Conservation (phyloP, 805 yeast genomes). For the Candida nemodendra region DNA sequence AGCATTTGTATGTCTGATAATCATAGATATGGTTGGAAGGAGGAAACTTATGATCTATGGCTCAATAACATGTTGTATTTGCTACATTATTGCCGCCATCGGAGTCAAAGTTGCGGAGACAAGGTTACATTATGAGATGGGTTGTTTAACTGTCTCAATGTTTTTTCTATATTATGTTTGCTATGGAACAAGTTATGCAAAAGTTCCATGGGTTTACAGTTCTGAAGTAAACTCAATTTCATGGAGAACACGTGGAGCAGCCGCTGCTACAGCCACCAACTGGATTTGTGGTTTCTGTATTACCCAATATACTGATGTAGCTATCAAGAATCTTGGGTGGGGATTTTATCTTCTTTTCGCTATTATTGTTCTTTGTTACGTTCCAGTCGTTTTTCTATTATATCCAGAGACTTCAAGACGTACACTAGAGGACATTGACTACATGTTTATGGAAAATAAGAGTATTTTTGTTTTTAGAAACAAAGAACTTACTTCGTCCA, state of each 20-base stretch:
- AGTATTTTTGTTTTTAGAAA: background rate
- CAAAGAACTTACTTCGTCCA: no score
- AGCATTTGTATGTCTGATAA: constrained; percentile 1
- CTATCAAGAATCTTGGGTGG: no score
- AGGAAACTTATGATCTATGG: constrained; percentile 1
- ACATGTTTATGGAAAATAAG: constrained; percentile 39
- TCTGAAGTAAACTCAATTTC: no score
- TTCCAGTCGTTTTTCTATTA: constrained; percentile 37
- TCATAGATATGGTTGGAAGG: constrained; percentile 4
- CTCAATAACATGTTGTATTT: no score
- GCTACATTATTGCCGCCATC: no score
- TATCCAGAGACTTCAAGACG: constrained; percentile 66
- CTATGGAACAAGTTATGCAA: no score
- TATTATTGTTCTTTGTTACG: background rate
- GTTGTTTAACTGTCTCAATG: no score
- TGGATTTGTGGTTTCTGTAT: constrained; percentile 71
- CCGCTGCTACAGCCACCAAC: constrained; percentile 66
- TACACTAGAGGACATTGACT: constrained; percentile 59
- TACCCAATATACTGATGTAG: no score
- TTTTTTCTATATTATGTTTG: constrained; percentile 2
- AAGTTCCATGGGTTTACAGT: no score
- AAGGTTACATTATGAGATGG: no score
- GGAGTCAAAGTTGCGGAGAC: no score
- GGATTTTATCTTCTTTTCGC: constrained; percentile 27
- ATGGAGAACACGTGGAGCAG: no score